These are phyloP conservation scores for Saccharomyces hybrid DNA, from an alignment of 1,139 yeast genomes.

Conservation along the genomic window DNA sequence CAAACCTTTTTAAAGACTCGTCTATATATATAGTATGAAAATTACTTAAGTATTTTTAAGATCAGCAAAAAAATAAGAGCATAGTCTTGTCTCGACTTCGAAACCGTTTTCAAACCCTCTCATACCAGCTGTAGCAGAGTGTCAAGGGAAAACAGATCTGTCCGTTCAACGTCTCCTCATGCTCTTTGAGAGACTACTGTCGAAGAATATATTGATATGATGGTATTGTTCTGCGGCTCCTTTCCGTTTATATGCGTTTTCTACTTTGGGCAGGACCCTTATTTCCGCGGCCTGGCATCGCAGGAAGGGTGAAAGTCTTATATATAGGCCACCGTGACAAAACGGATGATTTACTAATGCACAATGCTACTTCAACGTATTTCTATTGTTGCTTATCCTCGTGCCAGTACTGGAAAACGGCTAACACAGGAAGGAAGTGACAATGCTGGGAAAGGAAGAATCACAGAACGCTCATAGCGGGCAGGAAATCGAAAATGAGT, in stretches of 20 bases:
- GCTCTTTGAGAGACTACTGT: constrained; percentile 15
- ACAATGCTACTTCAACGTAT: background rate
- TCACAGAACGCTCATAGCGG: background rate
- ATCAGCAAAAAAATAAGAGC: background rate
- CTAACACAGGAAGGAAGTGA: background rate
- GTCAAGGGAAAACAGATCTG: constrained; percentile 14
- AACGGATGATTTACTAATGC: background rate
- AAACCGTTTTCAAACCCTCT: constrained; percentile 11
- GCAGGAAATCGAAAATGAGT: background rate
- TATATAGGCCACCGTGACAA: too few relatives aligned
- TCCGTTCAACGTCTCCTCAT: constrained; percentile 12
- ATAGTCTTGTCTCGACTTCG: background rate
- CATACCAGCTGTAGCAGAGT: constrained; percentile 18
- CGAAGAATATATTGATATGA: background rate
- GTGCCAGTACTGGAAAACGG: background rate
- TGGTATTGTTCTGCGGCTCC: too few relatives aligned
- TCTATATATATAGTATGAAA: background rate
- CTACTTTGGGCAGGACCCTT: too few relatives aligned
- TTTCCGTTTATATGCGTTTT: too few relatives aligned
- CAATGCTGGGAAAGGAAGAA: background rate
- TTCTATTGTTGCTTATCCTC: background rate
- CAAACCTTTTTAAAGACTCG: background rate
- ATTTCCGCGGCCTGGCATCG: too few relatives aligned
- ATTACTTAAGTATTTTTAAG: background rate
- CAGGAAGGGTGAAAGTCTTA: too few relatives aligned